Evolutionary conservation across 2,329 filamentous ascomycete genomes (phyloP).

Genomic region (Colletotrichum navitas): DNA sequence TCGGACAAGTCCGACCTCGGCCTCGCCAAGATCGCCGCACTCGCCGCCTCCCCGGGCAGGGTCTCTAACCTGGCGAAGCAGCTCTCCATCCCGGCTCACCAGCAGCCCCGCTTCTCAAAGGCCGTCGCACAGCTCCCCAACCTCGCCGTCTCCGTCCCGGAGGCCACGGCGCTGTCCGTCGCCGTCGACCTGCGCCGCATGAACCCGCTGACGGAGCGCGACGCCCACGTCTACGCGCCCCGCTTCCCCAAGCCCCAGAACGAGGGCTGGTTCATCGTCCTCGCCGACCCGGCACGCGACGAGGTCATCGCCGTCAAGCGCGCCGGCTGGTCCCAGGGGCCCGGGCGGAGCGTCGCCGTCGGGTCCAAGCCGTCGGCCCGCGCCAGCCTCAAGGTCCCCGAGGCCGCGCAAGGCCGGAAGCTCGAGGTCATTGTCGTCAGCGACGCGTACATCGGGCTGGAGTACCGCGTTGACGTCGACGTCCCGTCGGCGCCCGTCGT

Average conservation of each 20-base stretch:
- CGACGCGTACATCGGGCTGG: conserved; percentile 87
- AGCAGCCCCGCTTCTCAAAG: conserved; percentile 65
- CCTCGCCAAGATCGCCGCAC: conserved; percentile 58
- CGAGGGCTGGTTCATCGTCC: conserved; percentile 90
- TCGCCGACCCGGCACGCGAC: conserved; percentile 75
- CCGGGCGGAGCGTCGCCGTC: conserved; percentile 49
- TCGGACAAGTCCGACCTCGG: conserved; percentile 53
- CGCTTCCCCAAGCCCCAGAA: conserved; percentile 94
- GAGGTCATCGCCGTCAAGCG: conserved; percentile 90
- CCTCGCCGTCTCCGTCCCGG: conserved; percentile 71
- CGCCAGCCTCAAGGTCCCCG: conserved; percentile 72
- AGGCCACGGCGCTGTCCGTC: conserved; percentile 73
- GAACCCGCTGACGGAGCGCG: conserved; percentile 74
- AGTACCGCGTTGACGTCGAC: conserved; percentile 64
- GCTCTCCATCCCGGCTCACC: conserved; percentile 62
- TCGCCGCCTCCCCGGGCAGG: conserved; percentile 49
- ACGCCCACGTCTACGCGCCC: conserved; percentile 86
- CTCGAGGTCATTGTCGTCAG: conserved; percentile 84
- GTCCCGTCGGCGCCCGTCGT: conserved; percentile 64
- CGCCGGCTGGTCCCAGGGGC: conserved; percentile 73
- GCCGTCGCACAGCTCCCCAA: conserved; percentile 77
- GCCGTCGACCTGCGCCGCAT: conserved; percentile 73
- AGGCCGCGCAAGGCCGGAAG: conserved; percentile 65
- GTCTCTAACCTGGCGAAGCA: conserved; percentile 61
- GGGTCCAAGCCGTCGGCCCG: conserved; percentile 65